phyloP scores from a whole-genome alignment of 2,329 filamentous ascomycete genomes.

The Alternaria sp. region DNA sequence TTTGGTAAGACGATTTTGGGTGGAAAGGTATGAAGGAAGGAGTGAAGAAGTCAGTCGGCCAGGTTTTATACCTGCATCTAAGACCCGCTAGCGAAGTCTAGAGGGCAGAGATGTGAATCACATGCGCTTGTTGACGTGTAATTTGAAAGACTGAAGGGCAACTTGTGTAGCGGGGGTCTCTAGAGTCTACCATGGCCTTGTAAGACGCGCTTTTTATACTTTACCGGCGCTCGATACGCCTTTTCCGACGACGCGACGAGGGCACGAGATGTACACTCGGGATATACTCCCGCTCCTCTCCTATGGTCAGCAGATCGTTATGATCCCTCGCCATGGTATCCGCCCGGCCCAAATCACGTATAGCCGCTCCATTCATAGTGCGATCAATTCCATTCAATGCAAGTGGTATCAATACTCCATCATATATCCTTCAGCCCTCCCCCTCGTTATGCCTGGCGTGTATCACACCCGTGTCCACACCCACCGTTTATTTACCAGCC shows the following conservation, averaged over 20 bases:
- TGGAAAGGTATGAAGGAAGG: not conserved
- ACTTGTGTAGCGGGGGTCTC: too few species aligned
- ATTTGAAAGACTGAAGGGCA: too few species aligned
- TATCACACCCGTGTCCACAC: not conserved
- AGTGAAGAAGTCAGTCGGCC: accelerated
- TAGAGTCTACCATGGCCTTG: too few species aligned
- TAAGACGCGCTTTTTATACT: too few species aligned
- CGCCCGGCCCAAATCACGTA: not conserved
- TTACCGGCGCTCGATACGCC: not conserved
- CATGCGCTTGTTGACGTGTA: too few species aligned
- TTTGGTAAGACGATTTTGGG: not conserved
- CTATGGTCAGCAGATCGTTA: not conserved
- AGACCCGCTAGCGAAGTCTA: not conserved
- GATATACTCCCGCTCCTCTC: not conserved
- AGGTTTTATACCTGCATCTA: not conserved
- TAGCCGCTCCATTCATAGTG: not conserved
- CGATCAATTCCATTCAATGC: constrained; percentile 1
- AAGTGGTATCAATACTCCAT: constrained; percentile 5
- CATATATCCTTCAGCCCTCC: not conserved
- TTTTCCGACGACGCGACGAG: not conserved
- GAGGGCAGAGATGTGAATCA: too few species aligned
- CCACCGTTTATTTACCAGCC: constrained; percentile 4
- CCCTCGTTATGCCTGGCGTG: too few species aligned
- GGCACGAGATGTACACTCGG: not conserved
- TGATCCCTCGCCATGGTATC: not conserved